phyloP scores from a whole-genome alignment of 345 rosid species.

The Excoecaria agallocha region DNA sequence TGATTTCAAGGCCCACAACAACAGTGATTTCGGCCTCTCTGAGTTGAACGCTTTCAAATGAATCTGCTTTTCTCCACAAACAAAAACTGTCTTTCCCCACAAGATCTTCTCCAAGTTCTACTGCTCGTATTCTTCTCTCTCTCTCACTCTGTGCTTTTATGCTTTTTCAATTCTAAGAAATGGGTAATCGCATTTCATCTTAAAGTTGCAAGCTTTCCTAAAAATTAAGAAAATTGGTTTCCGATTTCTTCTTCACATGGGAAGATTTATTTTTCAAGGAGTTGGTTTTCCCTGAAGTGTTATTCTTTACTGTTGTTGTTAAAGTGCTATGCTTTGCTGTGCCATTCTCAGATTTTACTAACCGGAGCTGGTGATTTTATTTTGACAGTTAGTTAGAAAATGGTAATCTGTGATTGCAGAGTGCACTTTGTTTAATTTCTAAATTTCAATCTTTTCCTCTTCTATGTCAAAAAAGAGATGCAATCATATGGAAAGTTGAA shows the following conservation, averaged over 20 bases:
- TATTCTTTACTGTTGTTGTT: too few species aligned
- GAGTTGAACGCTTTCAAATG: constrained; percentile 22
- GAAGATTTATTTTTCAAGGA: neutral
- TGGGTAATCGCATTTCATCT: neutral
- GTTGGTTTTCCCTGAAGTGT: too few species aligned
- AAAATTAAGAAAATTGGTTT: neutral
- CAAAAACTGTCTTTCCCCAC: too few species aligned
- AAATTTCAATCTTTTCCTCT: neutral
- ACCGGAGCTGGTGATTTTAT: too few species aligned
- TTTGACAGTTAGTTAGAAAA: neutral
- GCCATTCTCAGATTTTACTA: too few species aligned
- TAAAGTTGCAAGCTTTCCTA: neutral
- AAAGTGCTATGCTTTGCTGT: too few species aligned
- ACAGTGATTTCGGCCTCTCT: constrained; percentile 14
- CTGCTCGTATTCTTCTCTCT: constrained; percentile 65
- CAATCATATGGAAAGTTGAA: neutral
- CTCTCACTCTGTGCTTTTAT: neutral
- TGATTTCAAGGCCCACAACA: neutral
- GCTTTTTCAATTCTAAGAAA: neutral
- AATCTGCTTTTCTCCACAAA: constrained; percentile 55
- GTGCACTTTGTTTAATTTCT: neutral
- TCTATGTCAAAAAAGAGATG: neutral
- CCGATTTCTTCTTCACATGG: too few species aligned
- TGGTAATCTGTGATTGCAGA: neutral
- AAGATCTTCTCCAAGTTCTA: constrained; percentile 95